Conservation (phyloP, 139 green algal species). For the Auxenochlorella pyrenoidosa region DNA sequence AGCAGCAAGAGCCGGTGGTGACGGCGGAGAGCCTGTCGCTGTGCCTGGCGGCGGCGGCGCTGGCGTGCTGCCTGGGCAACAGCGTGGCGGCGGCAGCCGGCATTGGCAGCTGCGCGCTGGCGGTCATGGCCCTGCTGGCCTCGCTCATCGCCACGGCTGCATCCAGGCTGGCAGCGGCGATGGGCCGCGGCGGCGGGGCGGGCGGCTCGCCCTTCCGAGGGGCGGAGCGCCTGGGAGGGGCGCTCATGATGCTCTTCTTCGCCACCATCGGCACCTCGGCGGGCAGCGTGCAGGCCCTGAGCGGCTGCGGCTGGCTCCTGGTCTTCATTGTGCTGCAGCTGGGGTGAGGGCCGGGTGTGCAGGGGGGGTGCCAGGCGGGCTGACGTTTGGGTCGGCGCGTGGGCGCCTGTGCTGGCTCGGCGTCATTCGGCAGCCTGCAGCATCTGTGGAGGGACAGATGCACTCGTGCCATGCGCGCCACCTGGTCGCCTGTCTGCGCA, state of each 20-base stretch:
- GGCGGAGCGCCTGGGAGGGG: constrained; percentile 51
- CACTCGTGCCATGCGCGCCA: too few relatives aligned
- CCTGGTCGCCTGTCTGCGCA: too few relatives aligned
- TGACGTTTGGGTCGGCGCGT: too few relatives aligned
- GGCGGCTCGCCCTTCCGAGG: constrained; percentile 47
- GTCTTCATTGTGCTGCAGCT: constrained; percentile 67
- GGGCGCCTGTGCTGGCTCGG: too few relatives aligned
- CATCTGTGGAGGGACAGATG: too few relatives aligned
- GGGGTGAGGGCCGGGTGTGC: background rate
- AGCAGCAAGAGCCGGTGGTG: background rate
- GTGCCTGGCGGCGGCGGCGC: constrained; percentile 47
- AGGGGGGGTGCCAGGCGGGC: too few relatives aligned
- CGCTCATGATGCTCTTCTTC: constrained; percentile 86
- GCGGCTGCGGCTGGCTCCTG: constrained; percentile 43
- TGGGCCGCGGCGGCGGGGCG: background rate
- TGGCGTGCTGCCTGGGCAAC: constrained; percentile 35
- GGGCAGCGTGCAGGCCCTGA: constrained; percentile 57
- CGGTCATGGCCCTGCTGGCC: constrained; percentile 47
- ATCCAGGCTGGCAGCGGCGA: background rate
- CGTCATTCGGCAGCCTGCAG: too few relatives aligned
- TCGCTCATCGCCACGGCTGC: constrained; percentile 29
- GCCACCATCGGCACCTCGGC: constrained; percentile 77
- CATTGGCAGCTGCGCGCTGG: constrained; percentile 31
- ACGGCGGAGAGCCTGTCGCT: constrained; percentile 48
- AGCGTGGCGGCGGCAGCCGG: constrained; percentile 20